A percentile compares a stretch with the other conserved stretches of the same genome.
These are phyloP conservation scores for Gigaspora rosea DNA, from an alignment of 192 early-diverging fungal genomes.

Conservation along the genomic window DNA sequence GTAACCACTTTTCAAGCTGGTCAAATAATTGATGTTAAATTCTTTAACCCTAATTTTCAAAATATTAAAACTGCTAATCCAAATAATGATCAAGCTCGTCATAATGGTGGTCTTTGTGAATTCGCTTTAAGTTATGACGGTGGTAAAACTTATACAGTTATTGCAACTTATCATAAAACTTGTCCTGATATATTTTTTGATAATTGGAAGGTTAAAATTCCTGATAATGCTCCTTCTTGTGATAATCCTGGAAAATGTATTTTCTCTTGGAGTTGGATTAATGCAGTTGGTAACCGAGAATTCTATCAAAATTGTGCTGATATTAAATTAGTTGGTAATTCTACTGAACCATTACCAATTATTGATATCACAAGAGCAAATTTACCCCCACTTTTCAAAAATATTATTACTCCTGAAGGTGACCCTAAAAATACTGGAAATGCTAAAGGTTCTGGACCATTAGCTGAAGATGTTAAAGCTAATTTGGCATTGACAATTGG, in stretches of 20 bases:
- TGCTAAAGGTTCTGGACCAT: slow-evolving; percentile 20
- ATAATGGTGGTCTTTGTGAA: slow-evolving; percentile 71
- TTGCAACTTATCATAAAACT: slow-evolving; percentile 43
- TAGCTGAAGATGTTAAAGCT: slow-evolving; percentile 4
- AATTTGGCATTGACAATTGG: slow-evolving; percentile 16
- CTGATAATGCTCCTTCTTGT: slow-evolving; percentile 41
- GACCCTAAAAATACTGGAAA: slow-evolving; percentile 19
- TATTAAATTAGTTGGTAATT: slow-evolving; percentile 56
- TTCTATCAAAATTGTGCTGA: slow-evolving; percentile 80
- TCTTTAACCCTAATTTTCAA: slow-evolving; percentile 38
- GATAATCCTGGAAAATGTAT: slow-evolving; percentile 39
- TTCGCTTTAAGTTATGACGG: slow-evolving; percentile 68
- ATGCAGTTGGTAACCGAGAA: slow-evolving; percentile 69
- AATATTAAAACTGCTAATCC: neutral
- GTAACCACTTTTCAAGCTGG: slow-evolving; percentile 54
- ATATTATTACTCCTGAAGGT: slow-evolving; percentile 8
- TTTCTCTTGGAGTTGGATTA: slow-evolving; percentile 69
- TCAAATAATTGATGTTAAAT: slow-evolving; percentile 46
- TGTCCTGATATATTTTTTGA: slow-evolving; percentile 48
- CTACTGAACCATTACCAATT: slow-evolving; percentile 14
- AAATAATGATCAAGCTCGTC: slow-evolving; percentile 47
- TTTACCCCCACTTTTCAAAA: slow-evolving; percentile 7
- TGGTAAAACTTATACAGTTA: slow-evolving; percentile 56
- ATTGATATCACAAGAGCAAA: slow-evolving; percentile 28
- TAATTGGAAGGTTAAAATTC: slow-evolving; percentile 43